Evolutionary conservation across 2,329 filamentous ascomycete species (phyloP), one percentile per base, ranked within the genome.

Genomic region (Phyllosticta citrichinensis): DNA sequence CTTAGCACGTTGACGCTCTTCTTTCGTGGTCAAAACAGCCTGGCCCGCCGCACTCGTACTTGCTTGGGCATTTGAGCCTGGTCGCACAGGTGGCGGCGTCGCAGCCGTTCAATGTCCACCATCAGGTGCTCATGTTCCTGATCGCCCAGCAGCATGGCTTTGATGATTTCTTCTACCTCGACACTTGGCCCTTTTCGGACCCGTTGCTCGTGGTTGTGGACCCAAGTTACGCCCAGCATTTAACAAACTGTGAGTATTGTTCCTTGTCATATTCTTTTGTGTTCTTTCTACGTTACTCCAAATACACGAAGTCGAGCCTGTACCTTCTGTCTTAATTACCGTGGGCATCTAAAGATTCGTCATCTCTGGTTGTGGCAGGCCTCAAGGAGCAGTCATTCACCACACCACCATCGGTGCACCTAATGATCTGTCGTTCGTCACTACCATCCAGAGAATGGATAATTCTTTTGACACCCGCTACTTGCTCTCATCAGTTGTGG

Each of bases 91-190:
- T 47, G 6, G 40, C 40, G 6, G 40, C 40, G 4, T 47, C 40
- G 40, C 40, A 47, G 40, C 40, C 40, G 40, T 47, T 47, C 40
- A 47, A 47, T 47, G 40, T 47, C 14, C 40, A 47, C 17, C 40
- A 47, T n/a, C 40, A 47, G 40, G 40, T 47, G 40, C 40, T 47
- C 40, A 47, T 47, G 40, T 47, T 47, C 14, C 40, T 47, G 40
- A 17, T 47, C 17, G 14, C 40, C 6, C 40, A 47, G 17, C 40
- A 47, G 40, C 40, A 47, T n/a, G 40, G 40, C 40, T 47, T 47
- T n/a, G 40, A 47, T n/a, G 40, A 47, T n/a, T 47, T 57, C 35
- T 58, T 58, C 50, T 58, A 58, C 20, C 51, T 58, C 47, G 56
- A 58, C 51, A 52, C 52, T 19, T 58, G 56, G 56, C 56, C 56